Evolutionary conservation across 371 early-diverging fungal species (phyloP).

Genomic region (Phascolomyces articulosus): DNA sequence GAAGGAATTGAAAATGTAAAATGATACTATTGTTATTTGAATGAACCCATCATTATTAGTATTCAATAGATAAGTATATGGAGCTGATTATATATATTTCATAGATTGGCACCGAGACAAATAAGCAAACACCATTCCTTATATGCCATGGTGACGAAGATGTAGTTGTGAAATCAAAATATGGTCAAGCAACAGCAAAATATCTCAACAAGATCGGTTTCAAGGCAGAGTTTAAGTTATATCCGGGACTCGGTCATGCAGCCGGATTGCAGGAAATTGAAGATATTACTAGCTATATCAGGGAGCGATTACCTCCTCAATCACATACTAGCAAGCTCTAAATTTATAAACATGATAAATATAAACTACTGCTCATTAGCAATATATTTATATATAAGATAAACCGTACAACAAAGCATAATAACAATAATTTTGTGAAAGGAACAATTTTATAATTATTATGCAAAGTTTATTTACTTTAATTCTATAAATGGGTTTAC

Average conservation of each 20-base stretch:
- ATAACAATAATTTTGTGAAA: too few relatives aligned
- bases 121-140: slow-evolving; percentile 80
- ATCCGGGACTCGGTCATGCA: slow-evolving; percentile 83
- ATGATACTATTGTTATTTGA: not conserved
- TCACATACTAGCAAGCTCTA: slow-evolving; percentile 11
- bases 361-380: too few relatives aligned
- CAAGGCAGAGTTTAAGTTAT: slow-evolving; percentile 74
- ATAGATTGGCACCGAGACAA: slow-evolving; percentile 27
- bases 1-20: slow-evolving; percentile 57
- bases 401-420: too few relatives aligned
- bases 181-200: slow-evolving; percentile 72
- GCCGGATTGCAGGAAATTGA: slow-evolving; percentile 71
- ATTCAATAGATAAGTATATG: too few relatives aligned
- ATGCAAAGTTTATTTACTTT: too few relatives aligned
- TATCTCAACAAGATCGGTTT: slow-evolving; percentile 68
- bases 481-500: too few relatives aligned
- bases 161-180: slow-evolving; percentile 72
- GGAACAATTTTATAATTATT: too few relatives aligned
- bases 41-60: too few relatives aligned
- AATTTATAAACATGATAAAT: not conserved
- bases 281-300: slow-evolving; percentile 77
- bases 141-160: slow-evolving; percentile 90
- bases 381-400: too few relatives aligned
- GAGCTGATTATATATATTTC: too few relatives aligned
- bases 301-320: slow-evolving; percentile 16